phyloP scores from a whole-genome alignment of 164 flowering plant genomes.

The Dillenia suffruticosa region DNA sequence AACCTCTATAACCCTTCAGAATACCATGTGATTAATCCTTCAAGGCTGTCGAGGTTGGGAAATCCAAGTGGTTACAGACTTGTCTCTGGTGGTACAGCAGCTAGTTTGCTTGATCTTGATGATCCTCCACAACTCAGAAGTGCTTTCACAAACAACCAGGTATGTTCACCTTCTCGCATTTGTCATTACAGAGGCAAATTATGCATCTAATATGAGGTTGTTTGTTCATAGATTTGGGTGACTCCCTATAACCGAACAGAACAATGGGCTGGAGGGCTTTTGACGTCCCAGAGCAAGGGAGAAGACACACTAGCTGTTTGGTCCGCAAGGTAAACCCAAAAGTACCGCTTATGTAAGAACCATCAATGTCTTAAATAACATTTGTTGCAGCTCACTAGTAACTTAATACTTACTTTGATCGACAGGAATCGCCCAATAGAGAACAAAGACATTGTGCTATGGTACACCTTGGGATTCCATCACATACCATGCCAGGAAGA shows the following conservation, averaged over 20 bases:
- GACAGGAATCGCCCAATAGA: conserved; percentile 60
- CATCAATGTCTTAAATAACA: too few relatives aligned
- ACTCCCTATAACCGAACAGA: conserved; percentile 77
- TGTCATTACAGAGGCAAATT: too few relatives aligned
- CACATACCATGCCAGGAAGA: conserved; percentile 83
- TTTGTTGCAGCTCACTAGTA: background rate
- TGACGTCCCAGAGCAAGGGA: conserved; percentile 73
- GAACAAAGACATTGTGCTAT: conserved; percentile 65
- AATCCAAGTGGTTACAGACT: conserved; percentile 89
- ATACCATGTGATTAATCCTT: conserved; percentile 76
- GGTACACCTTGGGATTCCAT: conserved; percentile 77
- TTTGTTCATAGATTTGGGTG: conserved; percentile 58
- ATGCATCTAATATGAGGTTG: background rate
- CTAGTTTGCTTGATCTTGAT: conserved; percentile 63
- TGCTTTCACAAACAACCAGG: conserved; percentile 83
- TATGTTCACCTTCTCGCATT: background rate
- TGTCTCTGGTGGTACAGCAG: conserved; percentile 83
- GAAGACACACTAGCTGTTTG: conserved; percentile 84
- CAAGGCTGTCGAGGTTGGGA: conserved; percentile 58
- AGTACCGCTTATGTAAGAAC: background rate
- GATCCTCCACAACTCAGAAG: conserved; percentile 82
- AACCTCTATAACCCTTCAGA: conserved; percentile 80
- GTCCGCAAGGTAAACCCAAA: conserved; percentile 60
- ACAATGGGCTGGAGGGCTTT: conserved; percentile 91
- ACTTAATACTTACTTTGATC: background rate